phyloP scores from a whole-genome alignment of 2,329 filamentous ascomycete species.

The Alternaria postmessia region DNA sequence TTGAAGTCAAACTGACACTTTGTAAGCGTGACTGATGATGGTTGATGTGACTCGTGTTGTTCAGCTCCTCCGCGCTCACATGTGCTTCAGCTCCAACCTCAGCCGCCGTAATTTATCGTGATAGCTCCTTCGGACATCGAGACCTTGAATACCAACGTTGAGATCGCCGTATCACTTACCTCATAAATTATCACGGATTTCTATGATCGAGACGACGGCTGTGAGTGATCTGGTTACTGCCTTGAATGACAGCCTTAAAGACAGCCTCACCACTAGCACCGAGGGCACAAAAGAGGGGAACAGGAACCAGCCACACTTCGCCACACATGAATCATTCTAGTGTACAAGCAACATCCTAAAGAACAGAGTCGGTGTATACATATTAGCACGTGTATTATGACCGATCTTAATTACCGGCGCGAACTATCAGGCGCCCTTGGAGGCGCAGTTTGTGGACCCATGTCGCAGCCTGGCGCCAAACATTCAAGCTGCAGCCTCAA shows the following conservation, averaged over 20 bases:
- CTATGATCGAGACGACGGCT: background rate
- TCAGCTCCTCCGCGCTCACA: background rate
- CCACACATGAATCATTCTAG: background rate
- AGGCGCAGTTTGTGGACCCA: no score
- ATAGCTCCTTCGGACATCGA: constrained; percentile 4
- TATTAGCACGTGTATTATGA: background rate
- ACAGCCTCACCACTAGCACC: constrained; percentile 10
- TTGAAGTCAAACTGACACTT: no score
- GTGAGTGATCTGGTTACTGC: background rate
- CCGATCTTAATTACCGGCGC: no score
- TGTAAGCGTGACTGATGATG: background rate
- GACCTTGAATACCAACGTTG: background rate
- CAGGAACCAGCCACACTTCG: background rate
- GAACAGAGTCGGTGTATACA: constrained; percentile 6
- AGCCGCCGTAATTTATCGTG: background rate
- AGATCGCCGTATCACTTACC: background rate
- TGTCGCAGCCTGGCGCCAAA: background rate
- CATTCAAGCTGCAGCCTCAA: background rate
- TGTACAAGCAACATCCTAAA: background rate
- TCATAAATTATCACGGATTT: background rate
- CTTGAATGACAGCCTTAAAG: background rate
- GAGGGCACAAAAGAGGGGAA: background rate
- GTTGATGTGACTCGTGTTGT: background rate
- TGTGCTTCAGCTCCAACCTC: constrained; percentile 5
- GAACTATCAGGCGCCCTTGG: background rate